phyloP scores from a whole-genome alignment of 352 stramenopile genomes.

The Blastocystis sp. region DNA sequence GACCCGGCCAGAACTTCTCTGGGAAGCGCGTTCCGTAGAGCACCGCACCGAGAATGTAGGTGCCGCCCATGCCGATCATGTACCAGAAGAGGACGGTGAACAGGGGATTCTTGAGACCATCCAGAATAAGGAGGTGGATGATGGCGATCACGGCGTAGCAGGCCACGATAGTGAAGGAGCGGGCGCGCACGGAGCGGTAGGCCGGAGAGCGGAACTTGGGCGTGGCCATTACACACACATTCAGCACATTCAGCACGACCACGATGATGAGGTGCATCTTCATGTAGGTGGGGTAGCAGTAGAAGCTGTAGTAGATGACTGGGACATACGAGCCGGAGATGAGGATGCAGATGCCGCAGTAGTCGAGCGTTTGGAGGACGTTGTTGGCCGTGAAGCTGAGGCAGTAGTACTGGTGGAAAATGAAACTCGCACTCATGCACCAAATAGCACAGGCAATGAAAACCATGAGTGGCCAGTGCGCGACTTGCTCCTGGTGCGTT shows the following conservation, averaged over 20 bases:
- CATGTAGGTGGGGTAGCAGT: constrained; percentile 50
- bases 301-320: constrained; percentile 68
- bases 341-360: constrained; percentile 68
- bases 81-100: constrained; percentile 53
- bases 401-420: constrained; percentile 65
- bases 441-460: constrained; percentile 63
- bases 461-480: constrained; percentile 65
- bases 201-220: constrained; percentile 61
- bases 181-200: constrained; percentile 43
- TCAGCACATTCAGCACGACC: constrained; percentile 45
- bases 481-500: constrained; percentile 2
- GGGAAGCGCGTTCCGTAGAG: constrained; percentile 59
- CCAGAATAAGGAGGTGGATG: constrained; percentile 43
- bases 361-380: constrained; percentile 65
- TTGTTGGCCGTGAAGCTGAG: constrained; percentile 43
- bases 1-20: constrained; percentile 60
- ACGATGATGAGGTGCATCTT: constrained; percentile 66
- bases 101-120: constrained; percentile 55
- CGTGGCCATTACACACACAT: constrained; percentile 65
- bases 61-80: constrained; percentile 51
- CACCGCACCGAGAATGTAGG: constrained; percentile 62
- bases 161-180: constrained; percentile 58
- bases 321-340: constrained; percentile 68
- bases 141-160: constrained; percentile 47
- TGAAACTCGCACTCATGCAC: constrained; percentile 45